These are phyloP conservation scores for Magnolia changhungtana DNA, from an alignment of 164 flowering plant genomes.

Conservation along the genomic window DNA sequence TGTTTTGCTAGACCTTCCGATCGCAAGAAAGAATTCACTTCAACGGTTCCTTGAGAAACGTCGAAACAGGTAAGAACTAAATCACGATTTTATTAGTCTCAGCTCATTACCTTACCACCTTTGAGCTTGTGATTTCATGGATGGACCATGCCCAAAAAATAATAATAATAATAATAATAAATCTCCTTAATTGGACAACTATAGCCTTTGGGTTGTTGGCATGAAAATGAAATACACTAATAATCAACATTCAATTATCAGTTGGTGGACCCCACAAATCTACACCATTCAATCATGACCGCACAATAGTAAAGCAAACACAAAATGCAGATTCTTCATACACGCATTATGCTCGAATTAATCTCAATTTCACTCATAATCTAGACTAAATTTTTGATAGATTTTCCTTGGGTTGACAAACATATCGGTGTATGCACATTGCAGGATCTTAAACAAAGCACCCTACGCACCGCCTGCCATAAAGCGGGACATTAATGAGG, in stretches of 20 bases:
- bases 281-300: not conserved
- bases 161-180: not conserved
- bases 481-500: not conserved
- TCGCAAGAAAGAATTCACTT: slow-evolving; percentile 25
- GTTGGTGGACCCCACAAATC: not conserved
- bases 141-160: not conserved
- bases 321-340: not conserved
- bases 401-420: not conserved
- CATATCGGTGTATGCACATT: not conserved
- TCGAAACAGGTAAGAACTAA: slow-evolving; percentile 19
- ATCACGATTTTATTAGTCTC: no score
- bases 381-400: not conserved
- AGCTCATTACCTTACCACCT: no score
- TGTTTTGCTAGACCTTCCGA: slow-evolving; percentile 21
- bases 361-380: no score
- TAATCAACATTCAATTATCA: no score
- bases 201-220: no score
- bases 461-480: slow-evolving; percentile 11
- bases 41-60: slow-evolving; percentile 30
- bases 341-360: not conserved
- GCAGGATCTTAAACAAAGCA: slow-evolving; percentile 16
- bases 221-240: no score
- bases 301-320: no score
- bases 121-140: no score
- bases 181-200: no score